phyloP scores from a whole-genome alignment of 2,329 filamentous ascomycete species.

The Biscogniauxia mediterranea region DNA sequence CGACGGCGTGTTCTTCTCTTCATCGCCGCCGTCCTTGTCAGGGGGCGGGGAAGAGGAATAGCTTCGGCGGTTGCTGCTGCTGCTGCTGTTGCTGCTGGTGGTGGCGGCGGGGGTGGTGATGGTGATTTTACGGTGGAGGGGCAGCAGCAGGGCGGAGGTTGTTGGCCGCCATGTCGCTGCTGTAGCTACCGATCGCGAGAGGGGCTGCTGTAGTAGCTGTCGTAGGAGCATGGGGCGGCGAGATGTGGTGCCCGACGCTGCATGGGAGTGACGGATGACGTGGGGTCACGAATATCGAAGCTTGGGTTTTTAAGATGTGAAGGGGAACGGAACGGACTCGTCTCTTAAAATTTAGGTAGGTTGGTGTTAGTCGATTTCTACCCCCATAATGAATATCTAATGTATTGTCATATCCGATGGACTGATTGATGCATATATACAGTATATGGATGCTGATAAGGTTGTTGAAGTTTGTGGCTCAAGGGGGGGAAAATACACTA shows the following conservation, averaged over 20 bases:
- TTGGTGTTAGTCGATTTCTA: no score
- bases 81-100: no score
- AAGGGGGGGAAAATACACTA: no score
- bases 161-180: constrained; percentile 26
- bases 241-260: constrained; percentile 26
- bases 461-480: no score
- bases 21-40: background rate
- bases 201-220: constrained; percentile 31
- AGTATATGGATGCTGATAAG: no score
- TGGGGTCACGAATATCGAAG: background rate
- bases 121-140: background rate
- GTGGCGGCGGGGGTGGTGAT: no score
- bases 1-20: constrained; percentile 21
- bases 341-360: background rate
- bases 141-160: constrained; percentile 12
- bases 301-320: background rate
- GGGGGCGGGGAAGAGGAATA: no score
- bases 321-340: no score
- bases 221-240: constrained; percentile 34
- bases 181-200: constrained; percentile 32
- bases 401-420: no score
- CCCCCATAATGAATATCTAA: no score
- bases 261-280: constrained; percentile 6
- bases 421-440: no score
- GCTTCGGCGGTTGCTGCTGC: no score